Evolutionary conservation across 1,284 basidiomycete genomes (phyloP).

Genomic region (Naganishia albida): DNA sequence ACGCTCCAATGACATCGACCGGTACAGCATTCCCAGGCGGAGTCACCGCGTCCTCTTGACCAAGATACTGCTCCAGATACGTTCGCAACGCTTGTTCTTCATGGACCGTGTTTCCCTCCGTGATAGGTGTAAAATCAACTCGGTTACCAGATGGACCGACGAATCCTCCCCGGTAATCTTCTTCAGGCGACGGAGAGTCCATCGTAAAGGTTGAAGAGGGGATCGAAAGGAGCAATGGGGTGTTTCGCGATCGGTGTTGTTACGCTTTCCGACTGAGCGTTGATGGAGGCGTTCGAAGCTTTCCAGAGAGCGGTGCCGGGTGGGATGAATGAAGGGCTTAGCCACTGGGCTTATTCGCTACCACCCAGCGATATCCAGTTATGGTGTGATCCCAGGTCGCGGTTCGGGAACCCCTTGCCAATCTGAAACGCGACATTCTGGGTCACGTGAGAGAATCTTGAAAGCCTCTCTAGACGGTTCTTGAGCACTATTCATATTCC

Average conservation of each 20-base stretch:
- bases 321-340: too few species aligned
- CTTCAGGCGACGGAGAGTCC: not conserved
- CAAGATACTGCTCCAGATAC: not conserved
- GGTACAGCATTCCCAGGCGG: not conserved
- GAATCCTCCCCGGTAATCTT: conserved; percentile 4
- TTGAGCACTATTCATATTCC: not conserved
- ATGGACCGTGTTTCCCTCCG: not conserved
- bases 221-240: not conserved
- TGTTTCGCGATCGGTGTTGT: not conserved
- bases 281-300: not conserved
- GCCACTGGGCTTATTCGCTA: too few species aligned
- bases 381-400: too few species aligned
- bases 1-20: not conserved
- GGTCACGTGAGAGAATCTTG: too few species aligned
- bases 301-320: too few species aligned
- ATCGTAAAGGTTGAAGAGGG: not conserved
- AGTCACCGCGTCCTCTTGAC: not conserved
- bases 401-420: too few species aligned
- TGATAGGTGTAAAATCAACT: conserved; percentile 2
- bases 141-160: not conserved
- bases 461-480: too few species aligned
- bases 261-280: not conserved
- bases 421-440: too few species aligned
- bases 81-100: conserved; percentile 9
- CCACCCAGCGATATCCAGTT: too few species aligned